Evolutionary conservation across 306 rosid genomes (phyloP), one percentile per base, ranked within the genome.

Genomic region (Cajanus cajan): DNA sequence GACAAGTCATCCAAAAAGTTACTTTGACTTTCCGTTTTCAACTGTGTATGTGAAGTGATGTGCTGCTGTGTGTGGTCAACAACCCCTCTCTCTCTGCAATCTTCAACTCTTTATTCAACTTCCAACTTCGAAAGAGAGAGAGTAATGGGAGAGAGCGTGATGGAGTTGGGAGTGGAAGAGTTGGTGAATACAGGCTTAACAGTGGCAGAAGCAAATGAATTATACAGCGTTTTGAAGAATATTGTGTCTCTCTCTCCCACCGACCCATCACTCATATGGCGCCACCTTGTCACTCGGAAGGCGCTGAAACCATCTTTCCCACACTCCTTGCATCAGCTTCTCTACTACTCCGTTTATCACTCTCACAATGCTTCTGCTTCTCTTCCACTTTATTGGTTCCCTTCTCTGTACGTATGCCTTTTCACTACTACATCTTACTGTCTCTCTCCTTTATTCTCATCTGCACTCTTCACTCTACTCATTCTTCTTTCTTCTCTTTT

Each of bases 351-450:
- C 1, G 85, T 91, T 39, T 87, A 87, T 61, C 22, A 87, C 22
- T 87, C 97, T 1, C 80, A 87, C 12, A 0, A 87, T 5, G 24
- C 85, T 41, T 71, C 9, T 44, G 12, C 73, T 39, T 89, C 83
- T 59, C 97, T 90, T 12, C 96, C 97, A 18, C 90, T 58, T 18
- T 90, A 92, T 59, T 93, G 94, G 90, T 91, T 91, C 80, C 98
- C 98, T 84, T 90, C 94, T 45, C 69, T 79, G 98, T 95, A 86
- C 64, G 79, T 69, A 4, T 59, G 13, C 8, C 7, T 59, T 59
- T 13, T 28, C 66, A 28, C 63, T 8, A 9, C 13, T 37, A 4
- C 40, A 24, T 4, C 31, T 28, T 13, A 12, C 34, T 19, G 12
- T 6, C 37, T 45, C 10, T 1, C 48, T 10, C 19, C 33, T 41